Evolutionary conservation across 2,329 filamentous ascomycete species (phyloP).

Genomic region (Exophiala sp.): DNA sequence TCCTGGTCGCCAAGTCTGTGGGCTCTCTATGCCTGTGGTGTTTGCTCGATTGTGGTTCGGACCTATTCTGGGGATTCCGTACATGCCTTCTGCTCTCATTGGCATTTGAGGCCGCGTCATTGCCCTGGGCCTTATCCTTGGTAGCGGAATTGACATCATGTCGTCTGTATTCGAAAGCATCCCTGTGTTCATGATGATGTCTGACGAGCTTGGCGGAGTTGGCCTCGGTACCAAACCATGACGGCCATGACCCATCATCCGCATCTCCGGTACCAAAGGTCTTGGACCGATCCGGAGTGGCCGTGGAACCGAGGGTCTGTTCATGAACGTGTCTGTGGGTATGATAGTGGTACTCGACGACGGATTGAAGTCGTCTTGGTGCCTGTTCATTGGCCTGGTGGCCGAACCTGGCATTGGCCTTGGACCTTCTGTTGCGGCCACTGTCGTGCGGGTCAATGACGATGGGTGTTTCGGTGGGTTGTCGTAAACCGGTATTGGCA

Average conservation of each 20-base stretch:
- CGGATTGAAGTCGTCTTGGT: constrained; percentile 14
- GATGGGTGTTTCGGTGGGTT: constrained; percentile 28
- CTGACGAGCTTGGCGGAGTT: constrained; percentile 3
- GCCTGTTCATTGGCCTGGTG: constrained; percentile 2
- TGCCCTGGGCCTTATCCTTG: constrained; percentile 16
- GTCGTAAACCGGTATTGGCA: constrained; percentile 22
- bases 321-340: constrained; percentile 36
- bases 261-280: constrained; percentile 5
- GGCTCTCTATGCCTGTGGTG: not conserved
- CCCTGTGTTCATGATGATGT: constrained; percentile 22
- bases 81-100: constrained; percentile 15
- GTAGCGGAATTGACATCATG: constrained; percentile 16
- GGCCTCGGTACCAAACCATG: constrained; percentile 10
- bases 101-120: constrained; percentile 16
- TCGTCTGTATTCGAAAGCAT: constrained; percentile 13
- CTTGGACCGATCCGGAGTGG: constrained; percentile 4
- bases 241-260: constrained; percentile 14
- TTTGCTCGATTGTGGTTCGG: constrained; percentile 1
- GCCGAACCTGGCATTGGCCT: constrained; percentile 15
- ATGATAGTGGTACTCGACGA: constrained; percentile 37
- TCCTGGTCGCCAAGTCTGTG: not conserved
- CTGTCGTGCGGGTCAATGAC: constrained; percentile 29
- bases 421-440: constrained; percentile 21
- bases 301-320: constrained; percentile 17
- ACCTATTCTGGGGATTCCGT: constrained; percentile 15